Evolutionary conservation across 2,329 filamentous ascomycete species (phyloP).

Genomic region (Talaromyces albobiverticillius): DNA sequence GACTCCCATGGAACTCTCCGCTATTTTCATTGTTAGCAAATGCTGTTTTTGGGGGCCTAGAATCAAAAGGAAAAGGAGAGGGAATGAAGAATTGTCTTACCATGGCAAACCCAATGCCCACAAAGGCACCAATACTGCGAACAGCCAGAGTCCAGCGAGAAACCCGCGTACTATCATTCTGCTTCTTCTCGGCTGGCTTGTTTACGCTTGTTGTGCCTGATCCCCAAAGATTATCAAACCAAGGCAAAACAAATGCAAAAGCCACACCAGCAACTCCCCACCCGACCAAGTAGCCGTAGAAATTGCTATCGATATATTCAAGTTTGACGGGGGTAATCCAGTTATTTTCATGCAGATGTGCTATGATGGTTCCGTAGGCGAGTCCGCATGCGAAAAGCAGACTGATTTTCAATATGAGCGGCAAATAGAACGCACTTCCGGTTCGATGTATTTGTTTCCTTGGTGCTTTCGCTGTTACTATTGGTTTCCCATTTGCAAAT

Average conservation of each 20-base stretch:
- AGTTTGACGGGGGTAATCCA: constrained; percentile 61
- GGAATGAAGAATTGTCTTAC: constrained; percentile 57
- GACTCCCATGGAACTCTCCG: constrained; percentile 91
- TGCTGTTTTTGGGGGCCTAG: neutral
- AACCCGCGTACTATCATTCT: constrained; percentile 30
- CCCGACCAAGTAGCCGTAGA: constrained; percentile 68
- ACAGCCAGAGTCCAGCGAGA: constrained; percentile 67
- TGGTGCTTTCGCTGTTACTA: constrained; percentile 7
- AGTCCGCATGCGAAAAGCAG: constrained; percentile 77
- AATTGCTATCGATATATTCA: constrained; percentile 52
- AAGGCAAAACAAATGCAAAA: constrained; percentile 77
- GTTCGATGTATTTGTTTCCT: constrained; percentile 35
- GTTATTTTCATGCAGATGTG: constrained; percentile 70
- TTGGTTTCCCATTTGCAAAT: constrained; percentile 23
- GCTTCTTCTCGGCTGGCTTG: constrained; percentile 7
- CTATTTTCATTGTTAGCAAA: constrained; percentile 32
- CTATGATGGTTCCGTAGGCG: constrained; percentile 77
- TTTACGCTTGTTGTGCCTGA: constrained; percentile 33
- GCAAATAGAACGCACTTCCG: constrained; percentile 45
- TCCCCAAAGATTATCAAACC: constrained; percentile 76
- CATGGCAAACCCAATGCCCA: constrained; percentile 76
- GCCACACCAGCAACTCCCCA: constrained; percentile 80
- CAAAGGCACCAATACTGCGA: constrained; percentile 66
- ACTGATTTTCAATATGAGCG: constrained; percentile 56
- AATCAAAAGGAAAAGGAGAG: neutral